Conservation (phyloP, 129 eudicot species). For the Centaurea solstitialis region DNA sequence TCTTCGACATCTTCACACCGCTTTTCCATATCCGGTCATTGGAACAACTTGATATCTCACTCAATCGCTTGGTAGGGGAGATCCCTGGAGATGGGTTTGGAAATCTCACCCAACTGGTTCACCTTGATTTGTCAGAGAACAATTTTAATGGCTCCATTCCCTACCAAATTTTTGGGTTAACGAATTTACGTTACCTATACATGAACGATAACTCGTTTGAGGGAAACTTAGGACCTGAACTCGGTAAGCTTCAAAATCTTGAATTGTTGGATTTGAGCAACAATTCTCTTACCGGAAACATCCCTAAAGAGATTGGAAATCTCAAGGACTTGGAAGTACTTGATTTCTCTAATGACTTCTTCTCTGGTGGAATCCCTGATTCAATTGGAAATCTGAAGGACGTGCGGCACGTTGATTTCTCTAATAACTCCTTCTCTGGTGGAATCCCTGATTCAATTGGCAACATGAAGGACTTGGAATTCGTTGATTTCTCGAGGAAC, state of each 20-base stretch:
- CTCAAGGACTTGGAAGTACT: no score
- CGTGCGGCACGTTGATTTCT: no score
- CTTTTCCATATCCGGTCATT: neutral
- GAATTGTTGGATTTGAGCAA: neutral
- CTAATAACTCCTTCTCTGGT: slow-evolving; percentile 35
- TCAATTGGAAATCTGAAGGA: no score
- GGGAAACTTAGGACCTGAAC: neutral
- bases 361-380: no score
- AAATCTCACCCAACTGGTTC: neutral
- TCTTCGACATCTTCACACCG: neutral
- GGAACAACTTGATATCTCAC: neutral
- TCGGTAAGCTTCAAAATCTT: slow-evolving; percentile 1
- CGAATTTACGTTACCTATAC: neutral
- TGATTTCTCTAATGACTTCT: no score
- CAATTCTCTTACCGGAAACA: slow-evolving; percentile 23
- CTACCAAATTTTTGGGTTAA: neutral
- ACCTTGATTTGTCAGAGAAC: neutral
- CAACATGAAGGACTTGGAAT: slow-evolving; percentile 20
- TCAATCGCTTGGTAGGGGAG: neutral
- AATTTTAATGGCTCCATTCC: neutral
- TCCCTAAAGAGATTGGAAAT: slow-evolving; percentile 31
- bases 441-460: slow-evolving; percentile 29
- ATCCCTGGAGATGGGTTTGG: neutral
- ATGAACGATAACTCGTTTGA: neutral
- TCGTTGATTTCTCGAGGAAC: slow-evolving; percentile 25